Conservation (phyloP, 768 basidiomycete genomes). For the Sistotremastrum niveocremeum region DNA sequence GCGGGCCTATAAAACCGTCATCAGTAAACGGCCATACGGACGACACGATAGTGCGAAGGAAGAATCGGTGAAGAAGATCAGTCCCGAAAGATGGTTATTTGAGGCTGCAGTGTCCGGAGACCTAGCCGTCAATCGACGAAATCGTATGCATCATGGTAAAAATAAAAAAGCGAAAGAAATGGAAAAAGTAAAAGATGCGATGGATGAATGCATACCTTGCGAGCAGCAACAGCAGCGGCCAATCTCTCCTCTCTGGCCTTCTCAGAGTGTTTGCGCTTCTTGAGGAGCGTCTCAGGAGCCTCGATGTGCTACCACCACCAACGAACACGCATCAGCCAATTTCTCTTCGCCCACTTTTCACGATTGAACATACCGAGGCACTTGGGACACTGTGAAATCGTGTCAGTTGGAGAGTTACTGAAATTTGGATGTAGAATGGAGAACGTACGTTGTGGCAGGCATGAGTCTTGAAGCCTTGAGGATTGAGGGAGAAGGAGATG, state of each 20-base stretch:
- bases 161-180: neutral
- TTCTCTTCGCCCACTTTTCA: neutral
- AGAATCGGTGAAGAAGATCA: slow-evolving; percentile 27
- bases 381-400: slow-evolving; percentile 27
- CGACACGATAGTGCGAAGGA: slow-evolving; percentile 3
- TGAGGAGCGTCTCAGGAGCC: slow-evolving; percentile 99
- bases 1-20: slow-evolving; percentile 41
- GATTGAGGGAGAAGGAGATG: slow-evolving; percentile 12
- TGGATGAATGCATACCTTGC: slow-evolving; percentile 53
- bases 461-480: slow-evolving; percentile 31
- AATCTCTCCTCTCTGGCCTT: slow-evolving; percentile 91
- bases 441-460: slow-evolving; percentile 39
- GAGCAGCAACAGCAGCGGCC: slow-evolving; percentile 66
- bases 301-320: slow-evolving; percentile 57
- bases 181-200: slow-evolving; percentile 9
- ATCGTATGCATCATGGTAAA: slow-evolving; percentile 72
- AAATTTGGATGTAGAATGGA: neutral
- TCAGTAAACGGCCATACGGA: neutral
- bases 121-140: slow-evolving; percentile 70
- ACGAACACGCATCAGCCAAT: slow-evolving; percentile 3
- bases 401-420: neutral
- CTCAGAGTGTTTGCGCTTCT: slow-evolving; percentile 97
- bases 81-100: slow-evolving; percentile 96
- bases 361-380: slow-evolving; percentile 26
- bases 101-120: slow-evolving; percentile 51